These are phyloP conservation scores for Asterella californica DNA, from an alignment of 225 moss, liverwort and hornwort genomes.

Conservation along the genomic window DNA sequence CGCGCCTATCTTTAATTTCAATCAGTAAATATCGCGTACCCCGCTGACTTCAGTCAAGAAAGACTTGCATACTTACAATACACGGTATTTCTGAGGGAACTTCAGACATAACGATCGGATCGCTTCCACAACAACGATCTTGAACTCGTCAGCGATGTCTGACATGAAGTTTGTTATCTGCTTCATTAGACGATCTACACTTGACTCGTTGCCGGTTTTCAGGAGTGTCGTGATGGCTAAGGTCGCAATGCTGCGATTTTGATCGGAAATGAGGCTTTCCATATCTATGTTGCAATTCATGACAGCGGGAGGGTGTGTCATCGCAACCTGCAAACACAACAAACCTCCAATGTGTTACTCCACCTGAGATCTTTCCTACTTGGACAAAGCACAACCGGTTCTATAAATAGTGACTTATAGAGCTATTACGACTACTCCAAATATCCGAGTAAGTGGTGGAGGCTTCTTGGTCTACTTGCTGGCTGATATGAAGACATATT, in stretches of 20 bases:
- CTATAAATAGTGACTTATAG: no score
- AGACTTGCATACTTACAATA: conserved; percentile 49
- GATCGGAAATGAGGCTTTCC: conserved; percentile 86
- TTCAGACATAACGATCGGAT: conserved; percentile 83
- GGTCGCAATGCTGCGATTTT: conserved; percentile 90
- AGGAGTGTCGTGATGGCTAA: conserved; percentile 83
- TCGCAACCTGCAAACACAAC: conserved; percentile 54
- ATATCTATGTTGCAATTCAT: conserved; percentile 92
- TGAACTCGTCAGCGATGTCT: conserved; percentile 87
- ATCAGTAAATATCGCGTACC: neutral
- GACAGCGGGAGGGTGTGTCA: conserved; percentile 79
- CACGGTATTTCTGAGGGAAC: conserved; percentile 78
- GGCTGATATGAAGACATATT: neutral
- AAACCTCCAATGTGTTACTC: neutral
- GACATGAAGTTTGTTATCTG: conserved; percentile 87
- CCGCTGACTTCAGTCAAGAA: neutral
- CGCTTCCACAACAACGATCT: conserved; percentile 91
- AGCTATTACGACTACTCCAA: neutral
- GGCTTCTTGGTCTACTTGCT: neutral
- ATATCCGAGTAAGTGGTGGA: neutral
- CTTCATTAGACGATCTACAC: conserved; percentile 93
- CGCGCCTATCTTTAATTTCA: neutral
- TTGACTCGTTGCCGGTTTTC: conserved; percentile 90
- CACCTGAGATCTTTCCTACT: neutral
- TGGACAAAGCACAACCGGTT: no score